Evolutionary conservation across 2,329 filamentous ascomycete species (phyloP), one percentile per base, ranked within the genome.

Genomic region (Verticillium nubilum): DNA sequence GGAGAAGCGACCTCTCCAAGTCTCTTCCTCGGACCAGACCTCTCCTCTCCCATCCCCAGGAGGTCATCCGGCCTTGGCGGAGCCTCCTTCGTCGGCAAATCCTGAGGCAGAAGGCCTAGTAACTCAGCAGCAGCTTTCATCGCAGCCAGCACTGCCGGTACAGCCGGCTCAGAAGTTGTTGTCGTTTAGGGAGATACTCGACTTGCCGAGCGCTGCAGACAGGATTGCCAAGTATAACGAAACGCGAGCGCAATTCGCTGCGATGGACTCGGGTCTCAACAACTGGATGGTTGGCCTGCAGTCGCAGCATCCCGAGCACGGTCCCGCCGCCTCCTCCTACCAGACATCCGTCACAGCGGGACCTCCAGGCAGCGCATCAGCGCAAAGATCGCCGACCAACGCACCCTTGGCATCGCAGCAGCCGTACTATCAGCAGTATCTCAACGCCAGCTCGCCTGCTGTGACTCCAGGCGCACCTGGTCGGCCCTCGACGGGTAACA

Each of bases 151-250:
- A 23, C 57, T 59, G 35, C 64, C 59, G 19, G 10, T 57, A 23
- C 57, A 59, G 35, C 64, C 59, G 35, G 56, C 61, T 13, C 23
- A 66, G 52, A 81, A 77, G 54, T 76, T 84, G 37, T 80, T 83
- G 63, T 78, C 82, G 1, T 93, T 96, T 73, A 85, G 87, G 56
- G 89, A 96, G 60, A 96, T 97, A 62, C 80, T 92, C 67, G 85
- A 84, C 9, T 80, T 95, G 56, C 80, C 83, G 17, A 85, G 83
- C 2, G 73, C 86, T 0, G 72, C 80, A 15, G 87, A 95, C 64
- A 86, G 92, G 23, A 90, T 95, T 61, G 78, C 81, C 52, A 87
- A 86, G 15, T 96, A 90, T 70, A 84, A 91, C 60, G 84, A 88
- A 60, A 89, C 90, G 0, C 84, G 91, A 52, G 76, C 84, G 17